phyloP scores from a whole-genome alignment of 2,329 filamentous ascomycete genomes.

The Alternaria consortialis region DNA sequence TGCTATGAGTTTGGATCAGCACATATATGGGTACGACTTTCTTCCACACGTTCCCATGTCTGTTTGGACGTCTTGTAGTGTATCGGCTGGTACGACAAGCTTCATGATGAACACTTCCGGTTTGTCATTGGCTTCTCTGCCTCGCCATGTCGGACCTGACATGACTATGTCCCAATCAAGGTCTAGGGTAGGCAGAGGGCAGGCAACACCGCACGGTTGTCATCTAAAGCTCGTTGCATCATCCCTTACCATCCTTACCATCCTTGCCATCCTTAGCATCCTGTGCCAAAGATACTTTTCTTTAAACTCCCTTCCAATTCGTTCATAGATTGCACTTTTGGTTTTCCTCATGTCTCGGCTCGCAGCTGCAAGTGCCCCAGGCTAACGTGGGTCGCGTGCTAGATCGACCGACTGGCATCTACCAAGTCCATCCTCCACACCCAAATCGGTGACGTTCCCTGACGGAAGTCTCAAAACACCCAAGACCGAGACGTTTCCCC shows the following conservation, averaged over 20 bases:
- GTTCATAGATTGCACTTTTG: slow-evolving; percentile 21
- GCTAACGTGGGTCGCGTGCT: slow-evolving; percentile 47
- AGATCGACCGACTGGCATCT: slow-evolving; percentile 60
- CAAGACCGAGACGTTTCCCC: slow-evolving; percentile 52
- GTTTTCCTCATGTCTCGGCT: slow-evolving; percentile 9
- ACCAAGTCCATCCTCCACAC: slow-evolving; percentile 60
- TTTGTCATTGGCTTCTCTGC: slow-evolving; percentile 35
- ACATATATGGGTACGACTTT: slow-evolving; percentile 52
- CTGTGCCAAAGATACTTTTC: slow-evolving; percentile 12
- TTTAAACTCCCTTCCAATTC: slow-evolving; percentile 6
- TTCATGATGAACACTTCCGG: slow-evolving; percentile 17
- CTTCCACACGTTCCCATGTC: slow-evolving; percentile 29
- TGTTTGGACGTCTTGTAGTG: slow-evolving; percentile 1
- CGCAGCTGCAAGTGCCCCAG: slow-evolving; percentile 37
- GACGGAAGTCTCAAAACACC: slow-evolving; percentile 56
- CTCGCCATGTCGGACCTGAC: slow-evolving; percentile 28
- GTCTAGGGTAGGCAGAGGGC: slow-evolving; percentile 42
- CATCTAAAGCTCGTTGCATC: slow-evolving; percentile 36
- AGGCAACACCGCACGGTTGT: slow-evolving; percentile 51
- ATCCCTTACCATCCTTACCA: slow-evolving; percentile 23
- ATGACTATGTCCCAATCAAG: slow-evolving; percentile 28
- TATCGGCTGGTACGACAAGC: slow-evolving; percentile 22
- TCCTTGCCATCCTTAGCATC: slow-evolving; percentile 7
- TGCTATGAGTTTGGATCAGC: slow-evolving; percentile 55
- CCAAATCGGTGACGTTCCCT: slow-evolving; percentile 54